Percentiles rank a stretch among this genome's conserved stretches.
phyloP scores from a whole-genome alignment of 1,284 basidiomycete species.

The Rhodotorula mucilaginosa region DNA sequence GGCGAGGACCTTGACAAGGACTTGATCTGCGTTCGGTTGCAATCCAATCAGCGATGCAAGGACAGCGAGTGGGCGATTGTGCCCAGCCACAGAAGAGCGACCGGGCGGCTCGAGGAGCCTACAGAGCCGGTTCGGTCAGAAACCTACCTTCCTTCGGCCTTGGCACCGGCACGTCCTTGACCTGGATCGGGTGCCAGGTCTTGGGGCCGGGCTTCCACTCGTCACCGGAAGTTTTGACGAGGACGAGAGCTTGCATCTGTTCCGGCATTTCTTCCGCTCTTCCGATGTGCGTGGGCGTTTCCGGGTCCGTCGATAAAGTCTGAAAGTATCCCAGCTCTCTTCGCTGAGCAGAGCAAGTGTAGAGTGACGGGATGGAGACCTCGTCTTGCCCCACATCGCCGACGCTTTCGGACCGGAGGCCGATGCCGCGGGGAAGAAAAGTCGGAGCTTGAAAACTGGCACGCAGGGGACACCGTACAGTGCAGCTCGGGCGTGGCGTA shows the following conservation, averaged over 20 bases:
- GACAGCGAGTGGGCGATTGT: too few species aligned
- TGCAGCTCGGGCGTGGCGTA: neutral
- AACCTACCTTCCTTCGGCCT: conserved; percentile 2
- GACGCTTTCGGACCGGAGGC: neutral
- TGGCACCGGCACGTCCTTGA: conserved; percentile 23
- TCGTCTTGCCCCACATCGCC: neutral
- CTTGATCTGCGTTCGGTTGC: conserved; percentile 19
- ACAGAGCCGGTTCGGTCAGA: neutral
- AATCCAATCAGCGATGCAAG: too few species aligned
- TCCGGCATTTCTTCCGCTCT: neutral
- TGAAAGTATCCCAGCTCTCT: too few species aligned
- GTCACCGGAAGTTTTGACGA: conserved; percentile 17
- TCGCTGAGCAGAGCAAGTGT: too few species aligned
- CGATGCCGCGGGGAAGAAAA: neutral
- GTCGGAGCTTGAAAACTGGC: neutral
- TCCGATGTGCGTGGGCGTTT: too few species aligned
- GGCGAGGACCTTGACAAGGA: conserved; percentile 41
- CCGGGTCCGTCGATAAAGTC: too few species aligned
- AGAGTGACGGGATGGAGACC: too few species aligned
- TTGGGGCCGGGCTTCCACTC: conserved; percentile 24
- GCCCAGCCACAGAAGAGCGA: neutral
- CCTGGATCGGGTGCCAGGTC: conserved; percentile 28
- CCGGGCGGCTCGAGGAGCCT: neutral
- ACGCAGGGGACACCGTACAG: neutral
- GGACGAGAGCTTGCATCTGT: conserved; percentile 27